phyloP scores from a whole-genome alignment of 1,284 basidiomycete species.

The Fistulinella cinereoalba region DNA sequence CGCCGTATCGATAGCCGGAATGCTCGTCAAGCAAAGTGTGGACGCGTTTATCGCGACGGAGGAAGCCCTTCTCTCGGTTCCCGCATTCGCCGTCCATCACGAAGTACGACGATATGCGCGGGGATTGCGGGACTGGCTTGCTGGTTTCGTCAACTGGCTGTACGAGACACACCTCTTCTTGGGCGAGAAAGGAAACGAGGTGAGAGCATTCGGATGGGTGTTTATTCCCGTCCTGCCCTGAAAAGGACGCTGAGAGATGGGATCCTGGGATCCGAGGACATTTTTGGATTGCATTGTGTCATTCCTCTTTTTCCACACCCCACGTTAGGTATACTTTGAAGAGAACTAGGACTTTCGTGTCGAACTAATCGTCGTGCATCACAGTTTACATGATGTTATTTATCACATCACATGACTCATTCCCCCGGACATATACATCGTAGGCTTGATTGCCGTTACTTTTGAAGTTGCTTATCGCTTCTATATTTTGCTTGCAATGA shows the following conservation, averaged over 20 bases:
- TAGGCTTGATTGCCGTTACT: not conserved
- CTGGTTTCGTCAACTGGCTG: conserved; percentile 54
- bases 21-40: conserved; percentile 27
- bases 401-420: not conserved
- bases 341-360: conserved; percentile 8
- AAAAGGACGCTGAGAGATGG: no score
- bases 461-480: not conserved
- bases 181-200: conserved; percentile 53
- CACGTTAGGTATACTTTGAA: not conserved
- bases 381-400: not conserved
- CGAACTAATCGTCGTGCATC: not conserved
- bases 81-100: conserved; percentile 11
- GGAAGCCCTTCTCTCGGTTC: conserved; percentile 14
- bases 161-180: conserved; percentile 61
- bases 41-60: conserved; percentile 29
- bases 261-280: no score
- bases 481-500: no score
- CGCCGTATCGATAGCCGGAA: conserved; percentile 22
- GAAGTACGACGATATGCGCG: conserved; percentile 43
- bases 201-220: conserved; percentile 61
- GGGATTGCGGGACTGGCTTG: conserved; percentile 50
- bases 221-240: conserved; percentile 36
- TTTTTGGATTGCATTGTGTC: not conserved
- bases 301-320: not conserved
- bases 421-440: not conserved